Base-by-base conservation (phyloP, 176 grass and related monocot genomes). In the Carex parvula region DNA sequence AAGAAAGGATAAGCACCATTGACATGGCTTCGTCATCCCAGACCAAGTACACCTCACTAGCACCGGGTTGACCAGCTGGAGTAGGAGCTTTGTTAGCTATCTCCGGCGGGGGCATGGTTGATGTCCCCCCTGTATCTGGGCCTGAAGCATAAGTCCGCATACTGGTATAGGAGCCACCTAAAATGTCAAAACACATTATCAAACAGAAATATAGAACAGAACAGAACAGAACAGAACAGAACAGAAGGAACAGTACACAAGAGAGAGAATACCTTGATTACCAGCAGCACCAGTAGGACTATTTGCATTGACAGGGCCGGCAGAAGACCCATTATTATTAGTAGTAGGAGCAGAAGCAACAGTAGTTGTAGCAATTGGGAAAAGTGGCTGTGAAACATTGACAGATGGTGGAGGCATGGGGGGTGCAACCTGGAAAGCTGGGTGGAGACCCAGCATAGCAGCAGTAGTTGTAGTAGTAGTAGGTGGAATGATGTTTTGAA, bases 21-120 rank as follows among this genome's bases (percentile, higher is more conserved):
- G 97, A 99, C 97, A 99, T 92, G 60, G 97, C 97, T 84, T 99
- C 97, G 62, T 99, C 97, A 89, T 96, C 97, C 97, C 97, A 99
- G 56, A 95, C 85, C 79, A 99, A 87, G 83, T 96, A 96, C 26
- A 96, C 97, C 84, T 99, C 97, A 85, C 87, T 99, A 18, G 90
- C 75, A 63, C 84, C 84, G 58, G 91, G 88, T 69, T 92, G 93
- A 22, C 41, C 62, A 32, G 62, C 61, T 52, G 91, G 61, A 88
- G 79, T 42, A n/a, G 88, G 80, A 0, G 50, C 72, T 85, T 99
- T 99, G 78, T 91, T 96, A 70, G 90, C 83, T 76, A 87, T 85
- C 56, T 85, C 79, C 0, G 87, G 91, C 44, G 87, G 84, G 60
- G 84, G 87, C 69, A 82, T 91, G 80, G 83, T 84, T 57, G 81